These are phyloP conservation scores for Cryptosporidium meleagridis DNA, from an alignment of 169 alveolate species.

Conservation along the genomic window DNA sequence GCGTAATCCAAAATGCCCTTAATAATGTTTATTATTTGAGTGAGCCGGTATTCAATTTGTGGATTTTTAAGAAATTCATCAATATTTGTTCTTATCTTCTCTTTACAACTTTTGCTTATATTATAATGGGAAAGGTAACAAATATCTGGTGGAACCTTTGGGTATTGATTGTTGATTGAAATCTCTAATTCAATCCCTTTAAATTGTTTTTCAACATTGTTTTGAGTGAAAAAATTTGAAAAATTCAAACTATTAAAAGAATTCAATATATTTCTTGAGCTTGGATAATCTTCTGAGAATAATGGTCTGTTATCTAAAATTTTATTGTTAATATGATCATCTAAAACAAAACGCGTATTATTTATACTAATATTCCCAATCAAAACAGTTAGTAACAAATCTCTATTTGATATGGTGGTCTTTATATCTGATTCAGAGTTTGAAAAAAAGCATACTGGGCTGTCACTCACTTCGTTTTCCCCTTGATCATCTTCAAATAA, in stretches of 20 bases:
- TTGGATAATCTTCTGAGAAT: neutral
- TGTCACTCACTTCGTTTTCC: neutral
- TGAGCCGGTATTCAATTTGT: neutral
- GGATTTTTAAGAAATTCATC: slow-evolving; percentile 3
- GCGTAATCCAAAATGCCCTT: neutral
- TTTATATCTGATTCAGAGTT: neutral
- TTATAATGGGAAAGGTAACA: slow-evolving; percentile 39
- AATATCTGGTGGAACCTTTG: slow-evolving; percentile 3
- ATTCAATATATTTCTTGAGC: neutral
- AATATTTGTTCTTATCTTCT: neutral
- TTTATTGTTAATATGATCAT: neutral
- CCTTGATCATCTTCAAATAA: slow-evolving; percentile 33
- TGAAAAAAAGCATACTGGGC: neutral
- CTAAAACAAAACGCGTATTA: slow-evolving; percentile 7
- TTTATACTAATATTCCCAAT: slow-evolving; percentile 15
- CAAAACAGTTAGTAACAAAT: slow-evolving; percentile 18
- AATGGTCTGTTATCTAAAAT: neutral
- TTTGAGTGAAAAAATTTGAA: neutral
- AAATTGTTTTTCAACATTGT: slow-evolving; percentile 14
- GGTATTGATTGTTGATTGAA: slow-evolving; percentile 16
- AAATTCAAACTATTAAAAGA: neutral
- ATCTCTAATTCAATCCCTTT: slow-evolving; percentile 43
- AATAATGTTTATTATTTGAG: neutral
- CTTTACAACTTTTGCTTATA: slow-evolving; percentile 17
- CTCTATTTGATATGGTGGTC: neutral